Base-by-base conservation (phyloP, 2,329 filamentous ascomycete species). In the Verticillium nubilum region DNA sequence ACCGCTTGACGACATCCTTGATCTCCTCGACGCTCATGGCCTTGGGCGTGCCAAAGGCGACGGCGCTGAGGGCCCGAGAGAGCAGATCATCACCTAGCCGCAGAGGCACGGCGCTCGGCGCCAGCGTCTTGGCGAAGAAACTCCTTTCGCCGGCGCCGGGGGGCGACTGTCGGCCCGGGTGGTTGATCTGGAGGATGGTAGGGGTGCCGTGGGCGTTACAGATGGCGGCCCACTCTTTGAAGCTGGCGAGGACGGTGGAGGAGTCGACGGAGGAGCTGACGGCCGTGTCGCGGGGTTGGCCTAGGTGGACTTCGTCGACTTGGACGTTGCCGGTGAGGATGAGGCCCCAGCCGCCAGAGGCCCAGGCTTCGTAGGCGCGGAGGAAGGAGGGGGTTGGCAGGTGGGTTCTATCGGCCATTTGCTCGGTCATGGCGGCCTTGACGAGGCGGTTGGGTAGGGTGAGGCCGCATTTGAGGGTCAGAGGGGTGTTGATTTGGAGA, bases 21-120 rank as follows among this genome's bases (percentile, higher is more conserved):
- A 88, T 85, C 42, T 89, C 85, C 0, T 69, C 67, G 0, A 69
- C 28, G 0, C 75, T 81, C 81, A 89, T 84, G 57, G 79, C 86
- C 52, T 79, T 76, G 0, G 86, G 86, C 1, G 77, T 80, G 2
- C 83, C 80, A 58, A 83, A 82, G 0, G 78, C 47, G 0, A 82
- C n/a, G 0, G 58, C 57, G 2, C 67, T 68, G 0, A 72, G 33
- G 2, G 75, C 23, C 19, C 63, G 64, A 0, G 75, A 69, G 2
- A 80, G 2, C 3, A 75, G 15, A 0, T 75, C 72, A 0, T 68
- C 35, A 0, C 79, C 79, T 7, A 83, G 66, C 2, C 73, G 64
- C 15, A 83, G 55, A 0, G 74, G 71, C 0, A 82, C 67, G 0
- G 80, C 67, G 31, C 75, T 78, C 0, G 79, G 76, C 0, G 78